These are phyloP conservation scores for Trichosporon faecale DNA, from an alignment of 1,284 basidiomycete species.

Conservation along the genomic window DNA sequence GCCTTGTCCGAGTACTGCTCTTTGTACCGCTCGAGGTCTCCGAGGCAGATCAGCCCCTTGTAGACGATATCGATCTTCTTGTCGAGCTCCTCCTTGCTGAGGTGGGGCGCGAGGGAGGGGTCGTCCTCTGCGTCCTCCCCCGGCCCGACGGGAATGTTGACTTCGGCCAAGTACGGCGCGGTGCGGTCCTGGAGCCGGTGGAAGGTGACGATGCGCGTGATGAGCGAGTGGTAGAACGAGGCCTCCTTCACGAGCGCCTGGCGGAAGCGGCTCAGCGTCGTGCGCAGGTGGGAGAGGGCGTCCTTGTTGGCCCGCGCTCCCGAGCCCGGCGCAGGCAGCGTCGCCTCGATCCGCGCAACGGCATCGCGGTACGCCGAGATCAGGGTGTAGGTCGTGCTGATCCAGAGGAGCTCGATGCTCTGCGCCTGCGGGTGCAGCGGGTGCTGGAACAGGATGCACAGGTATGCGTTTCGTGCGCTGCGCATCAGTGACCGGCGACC, in stretches of 20 bases:
- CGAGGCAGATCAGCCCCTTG: conserved; percentile 85
- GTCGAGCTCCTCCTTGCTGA: conserved; percentile 57
- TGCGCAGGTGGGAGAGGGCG: conserved; percentile 72
- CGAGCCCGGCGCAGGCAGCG: conserved; percentile 28
- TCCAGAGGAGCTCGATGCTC: conserved; percentile 82
- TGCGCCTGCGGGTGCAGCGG: conserved; percentile 71
- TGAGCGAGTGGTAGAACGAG: conserved; percentile 76
- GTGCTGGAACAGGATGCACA: conserved; percentile 70
- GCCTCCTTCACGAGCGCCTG: conserved; percentile 82
- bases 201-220: conserved; percentile 66
- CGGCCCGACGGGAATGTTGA: conserved; percentile 58
- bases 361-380: conserved; percentile 78
- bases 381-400: conserved; percentile 83
- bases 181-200: conserved; percentile 53
- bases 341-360: conserved; percentile 63
- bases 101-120: conserved; percentile 50
- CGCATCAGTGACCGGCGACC: background rate
- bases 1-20: conserved; percentile 64
- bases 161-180: conserved; percentile 55
- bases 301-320: conserved; percentile 31
- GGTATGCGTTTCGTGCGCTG: conserved; percentile 72
- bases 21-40: conserved; percentile 88
- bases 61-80: conserved; percentile 68
- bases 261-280: conserved; percentile 78
- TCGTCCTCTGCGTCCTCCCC: background rate